Evolutionary conservation across 805 yeast species (phyloP).

Genomic region (Wickerhamomyces xylosicus): DNA sequence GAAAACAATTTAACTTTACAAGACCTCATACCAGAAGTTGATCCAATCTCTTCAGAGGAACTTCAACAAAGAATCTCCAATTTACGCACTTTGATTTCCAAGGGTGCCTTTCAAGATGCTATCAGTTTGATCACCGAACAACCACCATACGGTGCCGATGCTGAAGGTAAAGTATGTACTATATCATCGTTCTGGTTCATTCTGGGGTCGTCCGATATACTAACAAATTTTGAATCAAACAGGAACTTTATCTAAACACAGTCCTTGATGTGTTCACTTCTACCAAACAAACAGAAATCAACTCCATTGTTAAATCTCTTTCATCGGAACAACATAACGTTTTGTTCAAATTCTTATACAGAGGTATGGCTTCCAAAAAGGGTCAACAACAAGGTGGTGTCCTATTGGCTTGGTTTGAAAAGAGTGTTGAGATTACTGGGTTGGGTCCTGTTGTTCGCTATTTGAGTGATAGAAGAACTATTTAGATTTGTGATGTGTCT

Average conservation of each 20-base stretch:
- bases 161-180: conserved; percentile 30
- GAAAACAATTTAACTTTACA: conserved; percentile 53
- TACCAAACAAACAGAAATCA: conserved; percentile 58
- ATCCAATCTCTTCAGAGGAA: conserved; percentile 39
- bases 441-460: conserved; percentile 83
- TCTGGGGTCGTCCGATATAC: too few relatives aligned
- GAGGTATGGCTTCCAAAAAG: conserved; percentile 67
- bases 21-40: conserved; percentile 44
- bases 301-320: conserved; percentile 48
- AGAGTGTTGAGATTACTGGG: conserved; percentile 75
- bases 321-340: conserved; percentile 59
- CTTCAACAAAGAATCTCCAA: conserved; percentile 44
- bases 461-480: conserved; percentile 76
- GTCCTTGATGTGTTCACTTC: conserved; percentile 67
- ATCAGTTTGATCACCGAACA: conserved; percentile 49
- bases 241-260: conserved; percentile 32
- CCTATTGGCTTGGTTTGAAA: conserved; percentile 85
- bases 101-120: conserved; percentile 66
- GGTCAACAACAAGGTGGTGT: conserved; percentile 84
- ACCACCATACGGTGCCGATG: conserved; percentile 80
- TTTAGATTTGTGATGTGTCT: conserved; percentile 30
- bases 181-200: conserved; percentile 11
- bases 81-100: conserved; percentile 51
- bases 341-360: conserved; percentile 75
- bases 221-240: conserved; percentile 21